phyloP scores from a whole-genome alignment of 768 basidiomycete genomes.

The Boletus vinaceobasis region DNA sequence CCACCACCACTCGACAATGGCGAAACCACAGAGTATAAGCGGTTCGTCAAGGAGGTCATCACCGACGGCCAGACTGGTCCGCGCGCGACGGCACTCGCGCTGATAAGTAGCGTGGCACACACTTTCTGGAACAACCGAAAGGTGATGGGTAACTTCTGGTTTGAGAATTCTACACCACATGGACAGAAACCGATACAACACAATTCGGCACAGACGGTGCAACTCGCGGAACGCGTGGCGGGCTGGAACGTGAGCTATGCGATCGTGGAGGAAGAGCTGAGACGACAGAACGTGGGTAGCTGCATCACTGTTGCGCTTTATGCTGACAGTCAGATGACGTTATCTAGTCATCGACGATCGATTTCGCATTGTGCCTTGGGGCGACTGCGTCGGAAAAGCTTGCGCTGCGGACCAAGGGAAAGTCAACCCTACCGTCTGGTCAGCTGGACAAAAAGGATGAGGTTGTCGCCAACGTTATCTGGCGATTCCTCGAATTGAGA shows the following conservation, averaged over 20 bases:
- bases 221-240: constrained; percentile 81
- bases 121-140: constrained; percentile 77
- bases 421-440: constrained; percentile 38
- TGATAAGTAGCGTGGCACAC: constrained; percentile 78
- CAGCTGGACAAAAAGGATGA: constrained; percentile 97
- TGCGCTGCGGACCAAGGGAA: constrained; percentile 77
- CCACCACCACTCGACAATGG: constrained; percentile 91
- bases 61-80: constrained; percentile 95
- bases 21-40: constrained; percentile 90
- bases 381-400: constrained; percentile 81
- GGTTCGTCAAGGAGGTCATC: constrained; percentile 94
- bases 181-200: constrained; percentile 63
- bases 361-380: constrained; percentile 91
- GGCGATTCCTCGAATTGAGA: constrained; percentile 94
- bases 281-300: constrained; percentile 88
- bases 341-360: constrained; percentile 89
- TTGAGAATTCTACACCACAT: constrained; percentile 52
- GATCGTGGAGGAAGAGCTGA: constrained; percentile 88
- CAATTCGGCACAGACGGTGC: constrained; percentile 72
- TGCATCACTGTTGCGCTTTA: constrained; percentile 16
- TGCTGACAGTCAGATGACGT: constrained; percentile 24
- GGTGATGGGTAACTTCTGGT: constrained; percentile 75
- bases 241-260: constrained; percentile 87
- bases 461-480: constrained; percentile 95
- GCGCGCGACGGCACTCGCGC: constrained; percentile 83